Percentiles rank a stretch among this genome's conserved stretches.
phyloP scores from a whole-genome alignment of 441 rosid species.

The Populus hybrid region DNA sequence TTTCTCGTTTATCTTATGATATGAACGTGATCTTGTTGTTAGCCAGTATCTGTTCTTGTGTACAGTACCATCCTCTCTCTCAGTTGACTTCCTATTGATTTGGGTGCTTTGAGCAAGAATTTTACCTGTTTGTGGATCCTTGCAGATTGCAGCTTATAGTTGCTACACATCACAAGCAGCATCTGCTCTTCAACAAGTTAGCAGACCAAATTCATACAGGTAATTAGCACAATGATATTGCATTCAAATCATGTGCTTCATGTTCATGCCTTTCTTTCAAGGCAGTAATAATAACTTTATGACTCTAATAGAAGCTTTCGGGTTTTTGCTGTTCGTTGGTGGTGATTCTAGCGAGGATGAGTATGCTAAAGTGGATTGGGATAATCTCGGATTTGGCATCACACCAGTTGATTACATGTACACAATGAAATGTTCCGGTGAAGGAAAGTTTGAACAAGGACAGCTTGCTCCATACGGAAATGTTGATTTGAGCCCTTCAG shows the following conservation, averaged over 20 bases:
- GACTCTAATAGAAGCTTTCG: background rate
- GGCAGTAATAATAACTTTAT: background rate
- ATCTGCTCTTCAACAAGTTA: conserved; percentile 19
- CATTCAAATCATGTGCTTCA: background rate
- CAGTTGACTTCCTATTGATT: background rate
- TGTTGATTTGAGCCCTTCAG: conserved; percentile 70
- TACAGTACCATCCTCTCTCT: background rate
- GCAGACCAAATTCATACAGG: conserved; percentile 18
- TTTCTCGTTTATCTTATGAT: background rate
- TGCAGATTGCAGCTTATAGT: conserved; percentile 27
- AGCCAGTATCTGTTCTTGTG: background rate
- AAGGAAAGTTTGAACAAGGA: conserved; percentile 49
- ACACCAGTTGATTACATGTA: conserved; percentile 79
- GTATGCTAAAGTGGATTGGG: conserved; percentile 80
- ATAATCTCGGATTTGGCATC: conserved; percentile 73
- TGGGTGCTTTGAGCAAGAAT: background rate
- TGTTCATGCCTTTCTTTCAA: background rate
- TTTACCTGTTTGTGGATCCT: background rate
- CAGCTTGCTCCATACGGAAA: conserved; percentile 51
- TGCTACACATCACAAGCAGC: conserved; percentile 19
- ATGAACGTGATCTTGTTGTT: background rate
- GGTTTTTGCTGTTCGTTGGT: background rate
- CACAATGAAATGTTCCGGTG: conserved; percentile 48
- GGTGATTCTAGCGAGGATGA: conserved; percentile 41
- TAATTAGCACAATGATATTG: background rate